Evolutionary conservation across 805 yeast genomes (phyloP).

Genomic region (Tetrapisispora pingtungensis): DNA sequence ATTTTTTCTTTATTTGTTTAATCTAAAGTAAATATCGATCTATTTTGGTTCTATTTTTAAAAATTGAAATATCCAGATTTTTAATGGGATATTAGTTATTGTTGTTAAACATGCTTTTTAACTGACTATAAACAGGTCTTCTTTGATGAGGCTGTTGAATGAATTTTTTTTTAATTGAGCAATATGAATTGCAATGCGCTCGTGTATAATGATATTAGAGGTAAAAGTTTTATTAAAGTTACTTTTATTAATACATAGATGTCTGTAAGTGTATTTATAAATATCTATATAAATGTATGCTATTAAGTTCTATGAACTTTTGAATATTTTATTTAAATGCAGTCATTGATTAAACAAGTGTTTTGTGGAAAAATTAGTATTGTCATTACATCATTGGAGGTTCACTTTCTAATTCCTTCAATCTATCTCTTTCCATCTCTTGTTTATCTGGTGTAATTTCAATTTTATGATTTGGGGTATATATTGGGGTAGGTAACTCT

Average conservation of each 20-base stretch:
- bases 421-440: slow-evolving; percentile 32
- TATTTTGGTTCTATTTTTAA: too few relatives aligned
- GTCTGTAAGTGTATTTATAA: too few relatives aligned
- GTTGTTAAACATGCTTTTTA: too few relatives aligned
- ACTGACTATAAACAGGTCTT: too few relatives aligned
- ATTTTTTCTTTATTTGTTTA: too few relatives aligned
- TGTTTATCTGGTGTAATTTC: slow-evolving; percentile 27
- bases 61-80: too few relatives aligned
- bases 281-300: background rate
- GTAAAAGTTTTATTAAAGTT: background rate
- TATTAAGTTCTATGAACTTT: background rate
- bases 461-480: slow-evolving; percentile 12
- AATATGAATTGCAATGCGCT: too few relatives aligned
- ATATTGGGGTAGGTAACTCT: slow-evolving; percentile 14
- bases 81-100: too few relatives aligned
- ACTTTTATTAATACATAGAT: background rate
- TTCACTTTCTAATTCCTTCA: slow-evolving; percentile 33
- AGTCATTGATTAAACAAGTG: background rate
- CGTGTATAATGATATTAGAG: background rate
- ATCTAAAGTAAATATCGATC: too few relatives aligned
- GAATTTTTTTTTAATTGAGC: too few relatives aligned
- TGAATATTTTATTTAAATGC: background rate
- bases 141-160: background rate
- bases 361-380: background rate
- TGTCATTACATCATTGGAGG: slow-evolving; percentile 25